Percentiles rank a stretch among this genome's conserved stretches.
Evolutionary conservation across 2,329 filamentous ascomycete genomes (phyloP).

Genomic region (Rhynchosporium agropyri): DNA sequence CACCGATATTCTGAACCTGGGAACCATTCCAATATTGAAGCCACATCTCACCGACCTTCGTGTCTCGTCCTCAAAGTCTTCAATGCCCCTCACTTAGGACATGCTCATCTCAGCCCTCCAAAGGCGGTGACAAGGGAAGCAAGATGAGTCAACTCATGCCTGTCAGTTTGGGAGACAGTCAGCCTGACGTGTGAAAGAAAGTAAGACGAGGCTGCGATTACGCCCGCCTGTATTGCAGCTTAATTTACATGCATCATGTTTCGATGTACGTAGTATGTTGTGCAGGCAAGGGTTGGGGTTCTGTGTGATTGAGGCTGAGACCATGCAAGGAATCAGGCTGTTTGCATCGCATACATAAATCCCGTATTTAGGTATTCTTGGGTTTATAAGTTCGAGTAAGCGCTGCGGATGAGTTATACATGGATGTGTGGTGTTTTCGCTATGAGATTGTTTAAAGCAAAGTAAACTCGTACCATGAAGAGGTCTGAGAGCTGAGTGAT

Average conservation of each 20-base stretch:
- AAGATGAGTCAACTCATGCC: conserved; percentile 13
- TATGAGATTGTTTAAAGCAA: background rate
- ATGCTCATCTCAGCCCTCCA: background rate
- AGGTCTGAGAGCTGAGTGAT: conserved; percentile 3
- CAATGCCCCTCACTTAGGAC: background rate
- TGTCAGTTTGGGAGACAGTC: background rate
- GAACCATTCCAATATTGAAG: background rate
- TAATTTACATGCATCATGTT: conserved; percentile 1
- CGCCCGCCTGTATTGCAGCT: background rate
- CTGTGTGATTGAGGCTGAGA: conserved; percentile 15
- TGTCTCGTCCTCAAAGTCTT: background rate
- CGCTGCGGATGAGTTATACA: conserved; percentile 10
- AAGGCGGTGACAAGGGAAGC: conserved; percentile 15
- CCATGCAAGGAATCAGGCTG: conserved; percentile 3
- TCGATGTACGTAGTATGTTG: background rate
- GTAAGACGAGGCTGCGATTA: conserved; percentile 11
- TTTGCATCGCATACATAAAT: background rate
- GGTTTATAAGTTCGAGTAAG: conserved; percentile 6
- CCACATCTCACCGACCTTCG: too few species aligned
- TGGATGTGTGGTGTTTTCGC: background rate
- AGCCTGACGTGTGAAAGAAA: background rate
- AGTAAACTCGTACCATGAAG: background rate
- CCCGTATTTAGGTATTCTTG: background rate
- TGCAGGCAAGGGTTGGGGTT: conserved; percentile 4
- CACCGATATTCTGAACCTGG: background rate